A percentile compares a stretch with the other conserved stretches of the same genome.
These are phyloP conservation scores for Leucocoprinus gongylophorus DNA, from an alignment of 1,284 basidiomycete genomes.

Conservation along the genomic window DNA sequence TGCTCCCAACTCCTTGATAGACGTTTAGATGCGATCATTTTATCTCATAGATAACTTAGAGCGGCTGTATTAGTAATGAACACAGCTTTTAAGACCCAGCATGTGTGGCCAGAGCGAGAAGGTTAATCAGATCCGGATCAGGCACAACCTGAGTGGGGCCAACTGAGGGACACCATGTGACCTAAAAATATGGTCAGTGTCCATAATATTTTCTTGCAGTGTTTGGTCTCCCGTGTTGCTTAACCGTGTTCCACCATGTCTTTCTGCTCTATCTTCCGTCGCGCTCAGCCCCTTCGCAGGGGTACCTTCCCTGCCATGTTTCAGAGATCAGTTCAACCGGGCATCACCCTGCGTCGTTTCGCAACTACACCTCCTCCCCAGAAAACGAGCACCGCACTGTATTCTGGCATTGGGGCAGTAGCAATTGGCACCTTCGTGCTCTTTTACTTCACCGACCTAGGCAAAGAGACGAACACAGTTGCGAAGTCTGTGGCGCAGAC, in stretches of 20 bases:
- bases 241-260: slow-evolving; percentile 20
- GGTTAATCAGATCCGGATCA: too few relatives aligned
- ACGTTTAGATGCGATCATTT: too few relatives aligned
- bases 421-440: slow-evolving; percentile 47
- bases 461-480: slow-evolving; percentile 44
- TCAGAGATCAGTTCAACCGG: slow-evolving; percentile 15
- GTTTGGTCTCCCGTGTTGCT: background rate
- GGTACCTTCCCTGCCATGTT: slow-evolving; percentile 17
- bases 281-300: slow-evolving; percentile 19
- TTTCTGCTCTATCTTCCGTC: slow-evolving; percentile 25
- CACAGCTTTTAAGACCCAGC: too few relatives aligned
- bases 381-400: slow-evolving; percentile 46
- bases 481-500: slow-evolving; percentile 53
- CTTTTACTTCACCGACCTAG: slow-evolving; percentile 48
- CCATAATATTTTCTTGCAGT: background rate
- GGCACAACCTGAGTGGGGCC: too few relatives aligned
- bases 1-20: too few relatives aligned
- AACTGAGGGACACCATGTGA: too few relatives aligned
- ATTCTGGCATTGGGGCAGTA: slow-evolving; percentile 48
- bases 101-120: too few relatives aligned
- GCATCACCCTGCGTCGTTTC: slow-evolving; percentile 38
- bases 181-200: too few relatives aligned
- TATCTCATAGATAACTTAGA: too few relatives aligned
- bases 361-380: slow-evolving; percentile 46
- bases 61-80: too few relatives aligned